phyloP scores from a whole-genome alignment of 257 asterid genomes.

The Leptodermis oblonga region DNA sequence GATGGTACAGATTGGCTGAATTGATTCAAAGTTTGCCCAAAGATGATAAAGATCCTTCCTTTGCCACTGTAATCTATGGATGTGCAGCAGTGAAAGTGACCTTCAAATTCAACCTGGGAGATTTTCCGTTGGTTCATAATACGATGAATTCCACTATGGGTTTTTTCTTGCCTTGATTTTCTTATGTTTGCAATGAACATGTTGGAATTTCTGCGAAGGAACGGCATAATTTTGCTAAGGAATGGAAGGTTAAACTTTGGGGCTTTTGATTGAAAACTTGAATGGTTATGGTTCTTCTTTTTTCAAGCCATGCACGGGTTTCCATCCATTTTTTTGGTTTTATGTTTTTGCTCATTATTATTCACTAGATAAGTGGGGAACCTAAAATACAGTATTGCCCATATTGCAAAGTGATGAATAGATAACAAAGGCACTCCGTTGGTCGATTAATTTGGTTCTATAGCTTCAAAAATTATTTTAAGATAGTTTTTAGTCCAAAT shows the following conservation, averaged over 20 bases:
- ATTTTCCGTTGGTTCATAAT: background rate
- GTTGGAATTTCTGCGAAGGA: slow-evolving; percentile 12
- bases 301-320: background rate
- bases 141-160: background rate
- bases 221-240: slow-evolving; percentile 12
- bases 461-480: no score
- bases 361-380: background rate
- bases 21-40: no score
- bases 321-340: slow-evolving; percentile 9
- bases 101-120: background rate
- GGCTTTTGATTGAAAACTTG: slow-evolving; percentile 4
- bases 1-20: background rate
- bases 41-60: background rate
- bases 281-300: slow-evolving; percentile 6
- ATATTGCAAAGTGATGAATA: background rate
- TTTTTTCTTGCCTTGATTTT: background rate
- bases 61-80: background rate
- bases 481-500: no score
- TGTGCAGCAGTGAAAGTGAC: slow-evolving; percentile 4
- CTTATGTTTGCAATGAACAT: background rate
- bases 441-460: no score
- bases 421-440: no score
- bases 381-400: no score
- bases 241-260: slow-evolving; percentile 18
- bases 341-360: background rate